phyloP scores from a whole-genome alignment of 192 early-diverging fungal species.

The Coemansia sp. region DNA sequence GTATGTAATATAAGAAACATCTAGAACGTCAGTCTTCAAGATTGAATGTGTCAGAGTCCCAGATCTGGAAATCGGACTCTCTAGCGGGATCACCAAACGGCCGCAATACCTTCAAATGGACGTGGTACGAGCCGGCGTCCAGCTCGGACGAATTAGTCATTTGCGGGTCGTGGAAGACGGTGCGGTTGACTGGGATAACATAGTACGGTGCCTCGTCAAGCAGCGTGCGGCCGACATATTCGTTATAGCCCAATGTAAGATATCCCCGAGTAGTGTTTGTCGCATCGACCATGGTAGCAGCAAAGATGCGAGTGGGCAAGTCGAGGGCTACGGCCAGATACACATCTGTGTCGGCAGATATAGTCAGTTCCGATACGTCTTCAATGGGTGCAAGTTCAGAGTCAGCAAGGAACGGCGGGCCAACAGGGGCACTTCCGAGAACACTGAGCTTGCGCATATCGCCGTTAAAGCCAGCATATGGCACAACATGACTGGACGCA shows the following conservation, averaged over 20 bases:
- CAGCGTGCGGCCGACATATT: background rate
- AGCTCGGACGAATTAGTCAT: constrained; percentile 14
- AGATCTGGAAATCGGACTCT: constrained; percentile 35
- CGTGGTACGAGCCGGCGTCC: constrained; percentile 36
- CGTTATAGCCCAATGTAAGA: constrained; percentile 28
- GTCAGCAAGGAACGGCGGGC: constrained; percentile 21
- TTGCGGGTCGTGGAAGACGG: constrained; percentile 6
- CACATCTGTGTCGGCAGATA: background rate
- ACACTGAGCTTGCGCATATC: constrained; percentile 25
- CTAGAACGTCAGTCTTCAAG: background rate
- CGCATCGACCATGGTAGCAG: constrained; percentile 12
- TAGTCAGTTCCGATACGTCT: background rate
- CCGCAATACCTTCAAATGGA: constrained; percentile 22
- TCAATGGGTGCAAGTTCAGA: background rate
- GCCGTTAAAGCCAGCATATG: constrained; percentile 49
- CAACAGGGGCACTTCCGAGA: constrained; percentile 2
- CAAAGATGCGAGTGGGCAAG: constrained; percentile 22
- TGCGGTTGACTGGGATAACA: background rate
- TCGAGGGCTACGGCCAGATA: constrained; percentile 18
- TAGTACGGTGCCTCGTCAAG: background rate
- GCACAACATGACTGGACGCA: constrained; percentile 16
- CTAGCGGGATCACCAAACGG: constrained; percentile 35
- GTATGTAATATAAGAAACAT: too few species aligned
- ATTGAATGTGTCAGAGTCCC: constrained; percentile 24
- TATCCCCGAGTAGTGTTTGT: constrained; percentile 19